Evolutionary conservation across 2,329 filamentous ascomycete genomes (phyloP).

Genomic region (Penicillium glabrum): DNA sequence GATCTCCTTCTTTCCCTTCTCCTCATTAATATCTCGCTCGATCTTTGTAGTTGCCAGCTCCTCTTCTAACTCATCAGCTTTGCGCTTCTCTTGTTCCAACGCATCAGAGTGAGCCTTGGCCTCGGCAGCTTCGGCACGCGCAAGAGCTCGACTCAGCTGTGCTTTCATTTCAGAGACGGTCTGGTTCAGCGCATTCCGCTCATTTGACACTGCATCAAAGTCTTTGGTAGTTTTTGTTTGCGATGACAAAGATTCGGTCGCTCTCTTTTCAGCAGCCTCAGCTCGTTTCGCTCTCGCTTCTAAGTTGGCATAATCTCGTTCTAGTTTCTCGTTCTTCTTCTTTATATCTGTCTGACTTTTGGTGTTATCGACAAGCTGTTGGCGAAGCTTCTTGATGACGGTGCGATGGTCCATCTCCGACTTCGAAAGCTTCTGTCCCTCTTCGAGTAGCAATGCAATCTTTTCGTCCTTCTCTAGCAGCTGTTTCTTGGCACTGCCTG

Average conservation of each 20-base stretch:
- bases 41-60: conserved; percentile 66
- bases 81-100: conserved; percentile 64
- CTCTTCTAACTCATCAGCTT: conserved; percentile 57
- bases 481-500: conserved; percentile 71
- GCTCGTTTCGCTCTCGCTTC: conserved; percentile 61
- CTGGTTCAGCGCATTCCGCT: conserved; percentile 63
- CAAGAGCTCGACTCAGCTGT: conserved; percentile 67
- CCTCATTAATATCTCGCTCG: conserved; percentile 73
- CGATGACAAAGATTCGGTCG: conserved; percentile 55
- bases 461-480: conserved; percentile 87
- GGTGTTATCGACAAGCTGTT: conserved; percentile 52
- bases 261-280: conserved; percentile 58
- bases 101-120: conserved; percentile 66
- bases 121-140: conserved; percentile 66
- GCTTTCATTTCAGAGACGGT: conserved; percentile 67
- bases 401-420: conserved; percentile 81
- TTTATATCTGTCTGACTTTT: conserved; percentile 51
- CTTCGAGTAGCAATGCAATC: conserved; percentile 85
- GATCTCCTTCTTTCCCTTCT: conserved; percentile 69
- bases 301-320: conserved; percentile 51
- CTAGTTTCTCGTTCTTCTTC: conserved; percentile 59
- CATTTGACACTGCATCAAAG: conserved; percentile 61
- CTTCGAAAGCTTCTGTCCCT: conserved; percentile 84
- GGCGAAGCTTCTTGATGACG: conserved; percentile 75
- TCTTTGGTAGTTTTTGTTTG: conserved; percentile 57